These are phyloP conservation scores for Grosmannia clavigera DNA, from an alignment of 2,329 filamentous ascomycete genomes.

Conservation along the genomic window DNA sequence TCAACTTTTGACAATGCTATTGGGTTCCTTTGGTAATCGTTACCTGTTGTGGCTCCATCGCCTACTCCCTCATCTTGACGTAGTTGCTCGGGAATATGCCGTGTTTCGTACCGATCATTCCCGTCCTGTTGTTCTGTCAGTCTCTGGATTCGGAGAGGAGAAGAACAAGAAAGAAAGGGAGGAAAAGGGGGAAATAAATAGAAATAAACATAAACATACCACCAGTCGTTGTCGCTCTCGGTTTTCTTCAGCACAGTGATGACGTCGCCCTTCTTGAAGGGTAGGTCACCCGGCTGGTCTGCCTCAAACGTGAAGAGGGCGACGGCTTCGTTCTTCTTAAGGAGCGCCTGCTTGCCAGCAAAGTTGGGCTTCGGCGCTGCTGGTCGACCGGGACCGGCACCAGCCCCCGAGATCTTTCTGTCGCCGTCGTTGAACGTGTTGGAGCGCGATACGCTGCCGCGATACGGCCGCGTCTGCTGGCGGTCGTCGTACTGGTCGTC, in stretches of 20 bases:
- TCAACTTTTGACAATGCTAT: neutral
- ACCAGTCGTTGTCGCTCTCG: slow-evolving; percentile 91
- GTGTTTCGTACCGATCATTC: slow-evolving; percentile 68
- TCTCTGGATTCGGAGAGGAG: neutral
- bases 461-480: slow-evolving; percentile 15
- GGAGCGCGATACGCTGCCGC: slow-evolving; percentile 27
- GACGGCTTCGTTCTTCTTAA: slow-evolving; percentile 69
- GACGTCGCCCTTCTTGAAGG: slow-evolving; percentile 93
- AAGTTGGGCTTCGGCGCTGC: slow-evolving; percentile 86
- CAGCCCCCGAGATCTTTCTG: slow-evolving; percentile 29
- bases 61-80: slow-evolving; percentile 49
- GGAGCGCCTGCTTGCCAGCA: slow-evolving; percentile 38
- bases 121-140: slow-evolving; percentile 49
- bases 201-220: slow-evolving; percentile 37
- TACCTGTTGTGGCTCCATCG: neutral
- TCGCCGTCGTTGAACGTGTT: slow-evolving; percentile 34
- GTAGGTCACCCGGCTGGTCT: slow-evolving; percentile 82
- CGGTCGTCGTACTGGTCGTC: slow-evolving; percentile 59
- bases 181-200: slow-evolving; percentile 26
- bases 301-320: slow-evolving; percentile 91
- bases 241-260: slow-evolving; percentile 94
- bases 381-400: slow-evolving; percentile 51
- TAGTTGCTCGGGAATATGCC: slow-evolving; percentile 89
- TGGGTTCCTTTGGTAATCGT: neutral
- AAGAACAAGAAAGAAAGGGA: neutral